phyloP scores from a whole-genome alignment of 2,329 filamentous ascomycete genomes.

The Monosporascus sp. region DNA sequence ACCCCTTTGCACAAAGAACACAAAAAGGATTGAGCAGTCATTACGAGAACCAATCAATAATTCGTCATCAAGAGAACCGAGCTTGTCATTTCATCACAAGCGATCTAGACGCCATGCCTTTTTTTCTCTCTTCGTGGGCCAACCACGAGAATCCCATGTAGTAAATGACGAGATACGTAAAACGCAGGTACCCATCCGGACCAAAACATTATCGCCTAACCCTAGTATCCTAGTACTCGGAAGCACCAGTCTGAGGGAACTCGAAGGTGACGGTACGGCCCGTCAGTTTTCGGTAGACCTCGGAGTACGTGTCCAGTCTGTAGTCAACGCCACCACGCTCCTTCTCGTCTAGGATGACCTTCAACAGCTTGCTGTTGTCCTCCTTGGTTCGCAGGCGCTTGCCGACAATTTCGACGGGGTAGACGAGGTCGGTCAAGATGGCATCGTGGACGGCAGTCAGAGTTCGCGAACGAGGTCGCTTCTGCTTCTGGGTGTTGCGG shows the following conservation, averaged over 20 bases:
- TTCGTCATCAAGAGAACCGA: conserved; percentile 27
- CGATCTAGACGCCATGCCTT: conserved; percentile 48
- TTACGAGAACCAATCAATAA: neutral
- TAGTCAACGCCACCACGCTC: conserved; percentile 99
- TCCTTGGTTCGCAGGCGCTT: conserved; percentile 98
- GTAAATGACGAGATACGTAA: conserved; percentile 19
- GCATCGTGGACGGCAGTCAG: conserved; percentile 98
- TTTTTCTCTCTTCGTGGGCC: conserved; percentile 20
- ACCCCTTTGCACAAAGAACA: conserved; percentile 25
- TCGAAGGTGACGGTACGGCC: conserved; percentile 96
- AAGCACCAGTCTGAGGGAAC: conserved; percentile 80
- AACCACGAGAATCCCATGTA: conserved; percentile 25
- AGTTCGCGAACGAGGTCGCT: conserved; percentile 95
- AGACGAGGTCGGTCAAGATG: conserved; percentile 97
- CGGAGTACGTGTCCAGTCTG: conserved; percentile 98
- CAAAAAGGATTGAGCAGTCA: neutral
- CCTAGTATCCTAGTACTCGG: conserved; percentile 68
- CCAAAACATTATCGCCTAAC: conserved; percentile 26
- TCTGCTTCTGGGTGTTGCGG: conserved; percentile 95
- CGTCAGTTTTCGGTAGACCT: conserved; percentile 98
- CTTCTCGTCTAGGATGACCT: conserved; percentile 99
- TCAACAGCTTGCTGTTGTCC: conserved; percentile 96
- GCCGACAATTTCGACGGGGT: conserved; percentile 99
- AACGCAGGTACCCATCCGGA: conserved; percentile 19
- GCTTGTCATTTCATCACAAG: conserved; percentile 41